Evolutionary conservation across 495 filamentous ascomycete genomes (phyloP).

Genomic region (Penicillium mononematosum): DNA sequence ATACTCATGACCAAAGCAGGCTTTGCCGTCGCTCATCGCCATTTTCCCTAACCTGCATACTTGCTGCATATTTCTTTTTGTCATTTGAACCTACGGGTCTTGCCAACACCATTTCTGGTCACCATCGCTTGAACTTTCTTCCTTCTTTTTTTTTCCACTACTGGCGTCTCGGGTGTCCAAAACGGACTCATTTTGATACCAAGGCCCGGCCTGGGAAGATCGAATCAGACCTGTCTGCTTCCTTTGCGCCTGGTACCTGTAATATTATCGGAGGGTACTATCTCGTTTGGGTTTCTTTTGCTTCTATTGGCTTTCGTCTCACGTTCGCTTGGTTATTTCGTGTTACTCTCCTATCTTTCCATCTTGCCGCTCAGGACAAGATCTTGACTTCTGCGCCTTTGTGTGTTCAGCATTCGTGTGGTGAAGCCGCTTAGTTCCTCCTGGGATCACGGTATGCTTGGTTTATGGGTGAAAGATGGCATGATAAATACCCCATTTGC

Average conservation of each 20-base stretch:
- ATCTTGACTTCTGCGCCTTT: conserved; percentile 21
- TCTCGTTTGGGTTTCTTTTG: conserved; percentile 6
- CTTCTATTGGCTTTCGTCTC: conserved; percentile 15
- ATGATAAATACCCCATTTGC: conserved; percentile 31
- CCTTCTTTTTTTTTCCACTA: conserved; percentile 17
- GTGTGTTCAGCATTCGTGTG: conserved; percentile 8
- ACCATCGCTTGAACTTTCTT: conserved; percentile 4
- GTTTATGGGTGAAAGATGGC: conserved; percentile 15
- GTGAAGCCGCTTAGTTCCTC: not conserved
- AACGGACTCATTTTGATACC: conserved; percentile 18
- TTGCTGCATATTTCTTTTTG: conserved; percentile 12
- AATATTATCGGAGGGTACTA: conserved; percentile 30
- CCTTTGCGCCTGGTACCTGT: conserved; percentile 20
- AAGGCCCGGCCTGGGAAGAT: conserved; percentile 1
- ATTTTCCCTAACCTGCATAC: conserved; percentile 8
- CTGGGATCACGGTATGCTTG: conserved; percentile 2
- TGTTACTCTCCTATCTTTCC: conserved; percentile 3
- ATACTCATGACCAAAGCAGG: conserved; percentile 49
- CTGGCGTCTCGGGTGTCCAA: conserved; percentile 32
- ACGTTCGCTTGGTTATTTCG: conserved; percentile 19
- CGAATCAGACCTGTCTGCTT: not conserved
- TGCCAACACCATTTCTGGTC: conserved; percentile 11
- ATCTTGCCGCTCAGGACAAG: conserved; percentile 18
- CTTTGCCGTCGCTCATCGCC: conserved; percentile 45
- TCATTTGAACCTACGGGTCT: conserved; percentile 17